These are phyloP conservation scores for Gnomoniopsis sp. DNA, from an alignment of 2,329 filamentous ascomycete species.

Conservation along the genomic window DNA sequence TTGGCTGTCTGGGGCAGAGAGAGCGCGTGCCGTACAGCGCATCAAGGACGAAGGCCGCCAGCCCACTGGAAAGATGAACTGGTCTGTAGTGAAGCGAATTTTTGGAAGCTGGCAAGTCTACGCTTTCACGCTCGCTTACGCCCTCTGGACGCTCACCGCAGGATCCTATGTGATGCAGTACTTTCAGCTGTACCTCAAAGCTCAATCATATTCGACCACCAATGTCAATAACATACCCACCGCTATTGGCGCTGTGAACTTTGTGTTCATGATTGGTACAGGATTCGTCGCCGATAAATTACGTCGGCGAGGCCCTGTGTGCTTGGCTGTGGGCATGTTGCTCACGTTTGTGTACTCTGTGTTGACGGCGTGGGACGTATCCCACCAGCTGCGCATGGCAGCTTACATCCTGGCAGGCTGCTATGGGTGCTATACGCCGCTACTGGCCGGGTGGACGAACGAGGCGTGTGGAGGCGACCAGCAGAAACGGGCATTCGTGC, in stretches of 20 bases:
- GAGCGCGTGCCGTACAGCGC: constrained; percentile 60
- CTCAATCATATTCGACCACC: constrained; percentile 32
- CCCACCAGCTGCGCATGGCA: constrained; percentile 34
- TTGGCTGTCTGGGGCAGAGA: constrained; percentile 52
- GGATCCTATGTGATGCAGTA: constrained; percentile 38
- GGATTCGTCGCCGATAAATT: constrained; percentile 31
- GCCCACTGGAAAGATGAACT: constrained; percentile 34
- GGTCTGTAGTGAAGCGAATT: constrained; percentile 34
- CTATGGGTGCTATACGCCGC: constrained; percentile 39
- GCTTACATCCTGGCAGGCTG: constrained; percentile 36
- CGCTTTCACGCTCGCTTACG: constrained; percentile 37
- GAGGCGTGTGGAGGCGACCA: constrained; percentile 38
- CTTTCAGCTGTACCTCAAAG: constrained; percentile 38
- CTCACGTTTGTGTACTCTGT: constrained; percentile 34
- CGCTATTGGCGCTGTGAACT: constrained; percentile 38
- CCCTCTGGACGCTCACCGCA: constrained; percentile 35
- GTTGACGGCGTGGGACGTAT: constrained; percentile 35
- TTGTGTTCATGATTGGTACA: constrained; percentile 34
- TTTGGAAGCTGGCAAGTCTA: constrained; percentile 41
- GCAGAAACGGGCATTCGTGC: constrained; percentile 38
- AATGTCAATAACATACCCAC: constrained; percentile 45
- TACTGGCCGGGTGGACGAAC: constrained; percentile 39
- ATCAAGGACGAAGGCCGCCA: constrained; percentile 57
- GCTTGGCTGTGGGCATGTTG: constrained; percentile 31
- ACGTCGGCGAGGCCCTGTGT: constrained; percentile 33